Evolutionary conservation across 495 filamentous ascomycete species (phyloP).

Genomic region (Tuber borchii): DNA sequence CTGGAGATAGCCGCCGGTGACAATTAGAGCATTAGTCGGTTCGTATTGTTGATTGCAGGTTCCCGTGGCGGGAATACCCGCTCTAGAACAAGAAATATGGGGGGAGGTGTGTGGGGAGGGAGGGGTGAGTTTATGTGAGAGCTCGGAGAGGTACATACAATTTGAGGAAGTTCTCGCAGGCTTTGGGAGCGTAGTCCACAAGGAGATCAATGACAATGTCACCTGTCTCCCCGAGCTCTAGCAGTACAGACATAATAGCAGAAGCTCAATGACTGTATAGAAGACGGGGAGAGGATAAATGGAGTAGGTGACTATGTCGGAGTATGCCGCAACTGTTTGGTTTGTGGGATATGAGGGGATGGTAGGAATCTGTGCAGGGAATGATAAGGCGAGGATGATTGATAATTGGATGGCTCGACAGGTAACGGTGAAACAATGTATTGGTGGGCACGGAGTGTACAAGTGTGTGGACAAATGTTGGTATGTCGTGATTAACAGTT

Average conservation of each 20-base stretch:
- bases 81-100: conserved; percentile 12
- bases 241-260: conserved; percentile 62
- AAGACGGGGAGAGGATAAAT: neutral
- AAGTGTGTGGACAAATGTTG: neutral
- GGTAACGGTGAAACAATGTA: neutral
- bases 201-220: conserved; percentile 91
- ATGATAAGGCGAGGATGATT: neutral
- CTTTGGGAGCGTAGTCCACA: conserved; percentile 75
- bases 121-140: neutral
- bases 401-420: neutral
- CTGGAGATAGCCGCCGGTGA: conserved; percentile 15
- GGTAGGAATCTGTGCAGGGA: neutral
- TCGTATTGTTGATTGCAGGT: conserved; percentile 24
- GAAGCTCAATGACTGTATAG: neutral
- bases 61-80: conserved; percentile 13
- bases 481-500: neutral
- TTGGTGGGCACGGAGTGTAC: neutral
- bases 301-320: neutral
- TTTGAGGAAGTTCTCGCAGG: conserved; percentile 95
- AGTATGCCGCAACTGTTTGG: neutral
- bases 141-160: conserved; percentile 46
- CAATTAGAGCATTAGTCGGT: conserved; percentile 16
- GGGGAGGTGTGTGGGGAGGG: conserved; percentile 9
- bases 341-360: neutral
- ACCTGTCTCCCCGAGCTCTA: conserved; percentile 77